Percentiles rank a stretch among this genome's conserved stretches.
Evolutionary conservation across 345 rosid species (phyloP).

Genomic region (Excoecaria agallocha): DNA sequence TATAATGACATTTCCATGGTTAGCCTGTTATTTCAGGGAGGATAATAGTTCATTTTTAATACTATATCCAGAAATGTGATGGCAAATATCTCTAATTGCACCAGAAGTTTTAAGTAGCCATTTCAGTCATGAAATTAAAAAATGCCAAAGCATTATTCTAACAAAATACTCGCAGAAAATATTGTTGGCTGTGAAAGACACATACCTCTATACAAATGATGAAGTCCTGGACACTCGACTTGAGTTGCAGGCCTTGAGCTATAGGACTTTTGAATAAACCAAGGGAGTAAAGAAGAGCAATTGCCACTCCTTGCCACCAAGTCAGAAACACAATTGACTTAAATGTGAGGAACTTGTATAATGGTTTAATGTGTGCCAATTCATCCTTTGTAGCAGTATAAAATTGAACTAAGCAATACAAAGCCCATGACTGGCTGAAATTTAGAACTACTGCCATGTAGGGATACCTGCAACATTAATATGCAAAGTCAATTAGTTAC

Average conservation of each 20-base stretch:
- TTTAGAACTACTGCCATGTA: constrained; percentile 94
- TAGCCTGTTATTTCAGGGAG: background rate
- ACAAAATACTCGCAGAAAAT: background rate
- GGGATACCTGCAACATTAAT: constrained; percentile 70
- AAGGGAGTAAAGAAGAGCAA: constrained; percentile 76
- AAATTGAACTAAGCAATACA: constrained; percentile 95
- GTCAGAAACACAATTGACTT: constrained; percentile 96
- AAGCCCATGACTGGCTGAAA: constrained; percentile 99
- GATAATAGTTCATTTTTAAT: background rate
- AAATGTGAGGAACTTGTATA: constrained; percentile 87
- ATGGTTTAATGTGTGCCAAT: constrained; percentile 85
- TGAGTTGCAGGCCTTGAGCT: constrained; percentile 79
- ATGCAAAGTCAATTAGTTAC: constrained; percentile 12
- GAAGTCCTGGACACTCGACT: constrained; percentile 95
- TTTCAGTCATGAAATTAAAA: background rate
- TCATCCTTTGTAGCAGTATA: constrained; percentile 84
- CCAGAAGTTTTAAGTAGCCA: background rate
- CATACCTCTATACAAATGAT: constrained; percentile 96
- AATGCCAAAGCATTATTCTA: background rate
- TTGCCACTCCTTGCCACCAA: constrained; percentile 99
- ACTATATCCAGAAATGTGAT: background rate
- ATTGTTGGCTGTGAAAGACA: constrained; percentile 26
- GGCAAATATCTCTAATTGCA: background rate
- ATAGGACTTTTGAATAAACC: constrained; percentile 81
- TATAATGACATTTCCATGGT: background rate